Base-by-base conservation (phyloP, 306 rosid genomes). In the Hippophae gyantsensis region DNA sequence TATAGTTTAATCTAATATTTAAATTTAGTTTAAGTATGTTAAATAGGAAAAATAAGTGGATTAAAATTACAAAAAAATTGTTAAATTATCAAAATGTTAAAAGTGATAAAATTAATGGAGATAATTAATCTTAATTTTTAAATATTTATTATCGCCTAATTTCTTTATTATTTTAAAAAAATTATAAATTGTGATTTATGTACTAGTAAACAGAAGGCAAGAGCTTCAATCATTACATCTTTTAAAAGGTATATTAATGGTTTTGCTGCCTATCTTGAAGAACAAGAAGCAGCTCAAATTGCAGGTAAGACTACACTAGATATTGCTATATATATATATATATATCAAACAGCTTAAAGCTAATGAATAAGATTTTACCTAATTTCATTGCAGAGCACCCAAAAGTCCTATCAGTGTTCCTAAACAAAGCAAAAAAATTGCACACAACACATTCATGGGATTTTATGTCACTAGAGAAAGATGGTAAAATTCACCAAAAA, bases 391-490 rank as follows among this genome's bases (percentile, higher is more conserved):
- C 63, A 81, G 86, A 68, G 51, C 73, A 81, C 52, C 86, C 82
- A 47, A 43, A 62, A n/a, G 82, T 81, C 2, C 71, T 75, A 13
- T 69, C 82, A 6, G 64, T 81, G 11, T 74, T 81, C 66, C 27
- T 60, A 13, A 71, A 74, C 76, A 18, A 43, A 65, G 80, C 54
- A 50, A 74, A 55, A 43, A 47, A 74, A 52, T 63, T 81, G 12
- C 86, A 77, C 57, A 81, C 82, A 8, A 81, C 83, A 0, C 90
- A 18, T 62, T 82, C 94, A 13, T 88, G 96, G 96, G 78, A 81
- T 3, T 85, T 88, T 61, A 75, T 89, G 96, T 23, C 23, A 32
- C 56, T 75, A 64, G 83, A 81, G 44, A 41, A 53, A 23, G 54
- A 74, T 48, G 86, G 84, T 11, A 67, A 62, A 0, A 10, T 50